These are phyloP conservation scores for Chalaropsis ovoidea DNA, from an alignment of 2,329 filamentous ascomycete genomes.

Conservation along the genomic window DNA sequence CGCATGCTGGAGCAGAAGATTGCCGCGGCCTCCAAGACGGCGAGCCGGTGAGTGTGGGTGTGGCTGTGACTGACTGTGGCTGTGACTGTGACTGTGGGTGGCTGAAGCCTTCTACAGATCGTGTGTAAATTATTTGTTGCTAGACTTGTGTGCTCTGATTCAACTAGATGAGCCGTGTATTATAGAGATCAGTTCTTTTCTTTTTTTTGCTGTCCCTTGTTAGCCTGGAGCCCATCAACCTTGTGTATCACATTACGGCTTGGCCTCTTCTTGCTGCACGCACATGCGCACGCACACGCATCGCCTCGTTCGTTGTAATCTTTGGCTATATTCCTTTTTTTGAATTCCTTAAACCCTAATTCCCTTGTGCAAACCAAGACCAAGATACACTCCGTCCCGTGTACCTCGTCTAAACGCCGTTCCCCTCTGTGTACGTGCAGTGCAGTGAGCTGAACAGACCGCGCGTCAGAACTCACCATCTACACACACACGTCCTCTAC, in stretches of 20 bases:
- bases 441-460: background rate
- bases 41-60: constrained; percentile 18
- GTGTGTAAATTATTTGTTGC: background rate
- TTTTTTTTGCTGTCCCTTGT: background rate
- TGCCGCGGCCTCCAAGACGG: constrained; percentile 23
- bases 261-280: background rate
- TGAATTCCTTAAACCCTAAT: constrained; percentile 23
- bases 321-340: constrained; percentile 18
- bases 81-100: background rate
- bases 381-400: background rate
- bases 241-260: background rate
- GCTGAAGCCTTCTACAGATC: background rate
- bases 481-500: constrained; percentile 36
- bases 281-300: background rate
- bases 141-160: background rate
- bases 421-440: background rate
- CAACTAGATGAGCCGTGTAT: constrained; percentile 7
- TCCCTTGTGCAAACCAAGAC: constrained; percentile 15
- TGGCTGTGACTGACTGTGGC: constrained; percentile 1
- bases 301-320: background rate
- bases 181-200: background rate
- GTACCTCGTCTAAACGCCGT: background rate
- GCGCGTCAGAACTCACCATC: background rate
- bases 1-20: constrained; percentile 47
- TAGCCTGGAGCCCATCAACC: background rate